Percentiles rank a stretch among this genome's conserved stretches.
Evolutionary conservation across 2,329 filamentous ascomycete species (phyloP).

Genomic region (Chaetomium olivaceum): DNA sequence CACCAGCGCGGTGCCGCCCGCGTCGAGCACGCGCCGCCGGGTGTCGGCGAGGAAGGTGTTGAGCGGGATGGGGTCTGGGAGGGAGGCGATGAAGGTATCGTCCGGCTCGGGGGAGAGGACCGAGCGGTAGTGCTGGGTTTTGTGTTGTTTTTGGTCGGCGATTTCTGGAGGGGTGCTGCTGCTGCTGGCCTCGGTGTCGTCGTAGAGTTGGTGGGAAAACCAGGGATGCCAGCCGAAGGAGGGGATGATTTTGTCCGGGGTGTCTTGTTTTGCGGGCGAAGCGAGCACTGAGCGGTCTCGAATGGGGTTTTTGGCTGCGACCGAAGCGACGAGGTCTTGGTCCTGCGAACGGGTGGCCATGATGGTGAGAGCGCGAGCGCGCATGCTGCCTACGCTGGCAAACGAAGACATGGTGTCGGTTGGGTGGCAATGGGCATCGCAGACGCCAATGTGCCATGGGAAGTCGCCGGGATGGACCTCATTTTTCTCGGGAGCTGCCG

Average conservation of each 20-base stretch:
- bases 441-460: slow-evolving; percentile 71
- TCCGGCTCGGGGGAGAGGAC: slow-evolving; percentile 61
- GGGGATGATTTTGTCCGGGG: slow-evolving; percentile 51
- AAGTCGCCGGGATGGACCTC: slow-evolving; percentile 44
- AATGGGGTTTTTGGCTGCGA: slow-evolving; percentile 58
- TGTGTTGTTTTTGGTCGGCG: slow-evolving; percentile 45
- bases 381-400: slow-evolving; percentile 62
- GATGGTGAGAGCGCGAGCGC: slow-evolving; percentile 64
- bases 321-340: slow-evolving; percentile 67
- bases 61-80: slow-evolving; percentile 31
- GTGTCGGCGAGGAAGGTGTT: slow-evolving; percentile 47
- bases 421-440: slow-evolving; percentile 81
- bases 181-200: slow-evolving; percentile 46
- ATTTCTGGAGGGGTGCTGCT: slow-evolving; percentile 33
- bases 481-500: slow-evolving; percentile 6
- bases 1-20: slow-evolving; percentile 59
- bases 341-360: slow-evolving; percentile 79
- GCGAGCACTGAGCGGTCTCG: slow-evolving; percentile 32
- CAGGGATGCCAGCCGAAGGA: slow-evolving; percentile 89
- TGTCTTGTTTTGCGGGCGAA: slow-evolving; percentile 30
- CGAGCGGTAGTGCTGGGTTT: slow-evolving; percentile 62
- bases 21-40: slow-evolving; percentile 52
- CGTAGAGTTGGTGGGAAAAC: slow-evolving; percentile 77
- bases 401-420: slow-evolving; percentile 72
- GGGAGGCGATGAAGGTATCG: slow-evolving; percentile 44